phyloP scores from a whole-genome alignment of 257 asterid species.

The Paulownia fortunei region DNA sequence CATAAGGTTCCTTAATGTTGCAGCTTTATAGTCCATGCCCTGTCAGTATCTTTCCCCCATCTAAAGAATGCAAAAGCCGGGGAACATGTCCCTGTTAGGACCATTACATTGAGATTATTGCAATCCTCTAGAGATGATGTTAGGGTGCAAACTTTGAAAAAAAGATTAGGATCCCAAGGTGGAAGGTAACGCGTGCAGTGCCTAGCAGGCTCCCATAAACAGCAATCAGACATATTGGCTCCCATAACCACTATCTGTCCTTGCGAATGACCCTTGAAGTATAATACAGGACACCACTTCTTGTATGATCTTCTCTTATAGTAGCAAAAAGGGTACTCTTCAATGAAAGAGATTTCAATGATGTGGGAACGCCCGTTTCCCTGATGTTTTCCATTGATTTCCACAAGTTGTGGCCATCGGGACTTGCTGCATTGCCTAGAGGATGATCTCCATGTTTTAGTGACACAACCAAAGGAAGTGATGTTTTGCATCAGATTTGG shows the following conservation, averaged over 20 bases:
- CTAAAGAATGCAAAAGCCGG: conserved; percentile 4
- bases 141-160: conserved; percentile 16
- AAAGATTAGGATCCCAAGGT: neutral
- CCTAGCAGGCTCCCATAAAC: neutral
- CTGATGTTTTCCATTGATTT: neutral
- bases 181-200: neutral
- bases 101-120: neutral
- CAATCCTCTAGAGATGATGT: neutral
- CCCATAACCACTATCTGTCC: conserved; percentile 22
- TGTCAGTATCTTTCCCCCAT: neutral
- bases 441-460: conserved; percentile 43
- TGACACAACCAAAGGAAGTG: conserved; percentile 29
- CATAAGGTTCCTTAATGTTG: conserved; percentile 32
- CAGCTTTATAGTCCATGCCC: neutral
- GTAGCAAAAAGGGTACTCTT: neutral
- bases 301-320: conserved; percentile 1
- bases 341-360: neutral
- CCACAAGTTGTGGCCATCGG: conserved; percentile 33
- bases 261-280: conserved; percentile 28
- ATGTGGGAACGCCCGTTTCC: neutral
- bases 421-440: conserved; percentile 27
- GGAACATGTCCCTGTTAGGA: neutral
- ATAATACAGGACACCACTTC: neutral
- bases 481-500: conserved; percentile 34
- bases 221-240: neutral